Conservation (phyloP, 1,284 basidiomycete species). For the Pyrrhoderma lamaoense region DNA sequence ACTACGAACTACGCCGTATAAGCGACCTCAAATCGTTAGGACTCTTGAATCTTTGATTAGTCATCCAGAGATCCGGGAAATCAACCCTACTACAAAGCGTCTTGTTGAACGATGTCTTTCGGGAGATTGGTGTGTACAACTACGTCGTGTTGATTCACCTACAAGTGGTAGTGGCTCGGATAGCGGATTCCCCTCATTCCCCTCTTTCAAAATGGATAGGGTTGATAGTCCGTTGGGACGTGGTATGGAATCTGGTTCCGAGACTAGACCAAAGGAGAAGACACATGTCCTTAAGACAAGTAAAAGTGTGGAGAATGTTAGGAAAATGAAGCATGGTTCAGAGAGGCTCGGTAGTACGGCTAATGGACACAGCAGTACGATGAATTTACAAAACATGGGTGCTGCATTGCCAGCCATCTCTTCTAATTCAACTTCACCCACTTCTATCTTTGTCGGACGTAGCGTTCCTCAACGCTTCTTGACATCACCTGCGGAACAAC, state of each 20-base stretch:
- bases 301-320: conserved; percentile 53
- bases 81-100: conserved; percentile 81
- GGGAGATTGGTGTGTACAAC: conserved; percentile 81
- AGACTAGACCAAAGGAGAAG: conserved; percentile 30
- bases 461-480: background rate
- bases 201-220: conserved; percentile 17
- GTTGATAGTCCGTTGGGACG: conserved; percentile 38
- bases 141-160: conserved; percentile 32
- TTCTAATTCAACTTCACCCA: conserved; percentile 19
- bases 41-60: conserved; percentile 75
- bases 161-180: conserved; percentile 17
- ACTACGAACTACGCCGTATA: conserved; percentile 79
- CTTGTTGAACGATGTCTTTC: conserved; percentile 88
- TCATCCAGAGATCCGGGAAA: conserved; percentile 71
- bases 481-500: background rate
- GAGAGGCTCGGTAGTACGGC: background rate
- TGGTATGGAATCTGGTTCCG: conserved; percentile 27
- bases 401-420: conserved; percentile 22
- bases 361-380: conserved; percentile 30
- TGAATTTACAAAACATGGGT: conserved; percentile 41
- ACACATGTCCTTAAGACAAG: conserved; percentile 40
- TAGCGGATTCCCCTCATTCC: conserved; percentile 19
- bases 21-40: conserved; percentile 82
- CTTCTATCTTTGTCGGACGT: conserved; percentile 12
- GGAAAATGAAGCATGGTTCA: conserved; percentile 1